Base-by-base conservation (phyloP, 2,329 filamentous ascomycete genomes). In the Alternaria hordeiaustralica region DNA sequence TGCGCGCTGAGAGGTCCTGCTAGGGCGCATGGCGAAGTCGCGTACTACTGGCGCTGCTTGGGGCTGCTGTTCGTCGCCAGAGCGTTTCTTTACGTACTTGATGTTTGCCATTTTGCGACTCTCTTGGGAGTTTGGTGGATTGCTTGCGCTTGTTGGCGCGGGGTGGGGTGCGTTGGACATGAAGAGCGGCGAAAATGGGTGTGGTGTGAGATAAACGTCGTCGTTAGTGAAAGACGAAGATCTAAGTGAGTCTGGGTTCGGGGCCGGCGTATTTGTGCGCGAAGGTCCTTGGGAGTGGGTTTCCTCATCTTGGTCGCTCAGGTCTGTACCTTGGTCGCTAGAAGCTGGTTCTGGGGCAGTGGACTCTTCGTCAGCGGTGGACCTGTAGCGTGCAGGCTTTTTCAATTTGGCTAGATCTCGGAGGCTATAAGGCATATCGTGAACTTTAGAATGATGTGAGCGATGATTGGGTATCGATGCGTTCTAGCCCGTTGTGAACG, bases 61-160 rank as follows among this genome's bases (percentile, higher is more conserved):
- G 21, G 20, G 23, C 1, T 54, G 11, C 41, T 49, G 26, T 6
- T 18, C 54, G 18, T 18, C 51, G 30, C 30, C 25, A 18, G 21
- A 15, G 9, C 45, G 33, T 47, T 26, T 36, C 28, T 36, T 59
- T 13, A 63, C 46, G 21, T 50, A 18, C 33, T 60, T 60, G n/a
- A 60, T 46, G 12, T 60, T 60, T 8, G 58, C 36, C 64, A 66
- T 66, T 12, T 51, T 59, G 26, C 20, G 49, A 44, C 13, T 43
- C 21, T 30, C 8, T n/a, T 26, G 13, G 20, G 54, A 36, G 13
- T 23, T 8, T 12, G 46, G 23, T 18, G 15, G 26, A 57, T 18
- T 18, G 28, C 26, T 30, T 23, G 20, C 47, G 46, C 18, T 43
- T 12, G 21, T 20, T 15, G 11, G 41, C 41, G 23, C 2, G 4